Conservation (phyloP, 345 rosid genomes). For the Eucalyptus pauciflora region DNA sequence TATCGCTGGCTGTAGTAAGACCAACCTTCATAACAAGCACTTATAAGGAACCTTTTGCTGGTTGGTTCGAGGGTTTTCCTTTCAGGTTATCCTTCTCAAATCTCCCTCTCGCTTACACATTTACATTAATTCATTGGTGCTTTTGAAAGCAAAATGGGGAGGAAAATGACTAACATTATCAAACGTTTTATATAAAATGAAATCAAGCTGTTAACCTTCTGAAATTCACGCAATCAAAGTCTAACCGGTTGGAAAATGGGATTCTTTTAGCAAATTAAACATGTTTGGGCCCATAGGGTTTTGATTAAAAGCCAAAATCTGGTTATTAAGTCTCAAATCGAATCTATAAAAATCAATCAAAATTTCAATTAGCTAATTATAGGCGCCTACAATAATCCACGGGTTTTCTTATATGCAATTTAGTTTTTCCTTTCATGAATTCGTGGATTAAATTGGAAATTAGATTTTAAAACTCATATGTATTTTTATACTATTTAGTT, state of each 20-base stretch:
- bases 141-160: background rate
- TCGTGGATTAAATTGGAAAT: background rate
- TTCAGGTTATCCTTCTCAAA: background rate
- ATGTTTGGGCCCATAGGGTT: background rate
- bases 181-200: background rate
- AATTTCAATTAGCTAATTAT: background rate
- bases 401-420: background rate
- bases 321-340: background rate
- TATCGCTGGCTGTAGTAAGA: slow-evolving; percentile 15
- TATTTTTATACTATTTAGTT: background rate
- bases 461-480: background rate
- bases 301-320: background rate
- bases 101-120: background rate
- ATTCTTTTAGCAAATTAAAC: background rate
- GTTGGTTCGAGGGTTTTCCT: slow-evolving; percentile 27
- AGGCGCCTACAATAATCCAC: background rate
- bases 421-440: background rate
- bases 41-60: slow-evolving; percentile 22
- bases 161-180: background rate
- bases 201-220: background rate
- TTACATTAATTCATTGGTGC: background rate
- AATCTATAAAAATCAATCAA: background rate
- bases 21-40: slow-evolving; percentile 33
- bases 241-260: background rate
- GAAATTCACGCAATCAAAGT: background rate